Conservation (phyloP, 345 rosid species). For the Nephelium lappaceum region DNA sequence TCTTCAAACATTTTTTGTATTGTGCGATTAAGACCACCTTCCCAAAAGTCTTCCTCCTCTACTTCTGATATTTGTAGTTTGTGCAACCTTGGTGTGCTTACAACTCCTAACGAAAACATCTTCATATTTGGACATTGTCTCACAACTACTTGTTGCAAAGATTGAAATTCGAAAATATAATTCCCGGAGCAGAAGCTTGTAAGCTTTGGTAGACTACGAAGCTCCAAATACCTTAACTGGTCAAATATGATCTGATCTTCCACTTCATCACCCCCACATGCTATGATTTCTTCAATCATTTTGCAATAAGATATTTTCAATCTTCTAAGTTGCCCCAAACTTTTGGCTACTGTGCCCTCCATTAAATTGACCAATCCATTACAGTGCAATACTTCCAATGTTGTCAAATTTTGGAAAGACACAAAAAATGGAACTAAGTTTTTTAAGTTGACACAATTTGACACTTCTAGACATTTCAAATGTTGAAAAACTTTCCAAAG, state of each 20-base stretch:
- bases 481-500: background rate
- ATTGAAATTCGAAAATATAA: no score
- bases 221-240: constrained; percentile 11
- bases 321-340: constrained; percentile 15
- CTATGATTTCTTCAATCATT: constrained; percentile 18
- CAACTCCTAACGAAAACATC: no score
- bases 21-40: no score
- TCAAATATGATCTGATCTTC: constrained; percentile 2
- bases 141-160: no score
- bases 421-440: constrained; percentile 10
- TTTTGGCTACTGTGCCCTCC: constrained; percentile 13
- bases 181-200: background rate
- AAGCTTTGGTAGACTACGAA: constrained; percentile 14
- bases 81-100: no score
- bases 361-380: constrained; percentile 18
- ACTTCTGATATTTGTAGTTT: no score
- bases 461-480: constrained; percentile 8
- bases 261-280: constrained; percentile 4
- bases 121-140: no score
- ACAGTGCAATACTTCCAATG: constrained; percentile 12
- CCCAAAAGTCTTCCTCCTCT: no score
- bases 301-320: constrained; percentile 24
- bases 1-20: no score
- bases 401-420: constrained; percentile 5
- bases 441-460: constrained; percentile 13